These are phyloP conservation scores for Termitomyces sp. DNA, from an alignment of 1,284 basidiomycete genomes.

Conservation along the genomic window DNA sequence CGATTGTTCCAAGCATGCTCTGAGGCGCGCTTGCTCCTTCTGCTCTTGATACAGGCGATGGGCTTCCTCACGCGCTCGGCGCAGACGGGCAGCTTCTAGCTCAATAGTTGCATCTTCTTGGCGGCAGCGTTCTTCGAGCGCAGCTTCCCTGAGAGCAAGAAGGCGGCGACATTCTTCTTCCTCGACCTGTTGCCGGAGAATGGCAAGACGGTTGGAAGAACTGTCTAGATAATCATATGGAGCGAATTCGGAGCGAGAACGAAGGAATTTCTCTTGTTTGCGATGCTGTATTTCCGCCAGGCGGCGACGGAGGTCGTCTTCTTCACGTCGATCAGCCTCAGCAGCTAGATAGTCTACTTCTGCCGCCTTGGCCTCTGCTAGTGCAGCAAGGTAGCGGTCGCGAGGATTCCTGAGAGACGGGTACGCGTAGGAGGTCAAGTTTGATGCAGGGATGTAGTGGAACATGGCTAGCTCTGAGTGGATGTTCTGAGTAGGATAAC, in stretches of 20 bases:
- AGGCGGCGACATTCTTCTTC: constrained; percentile 19
- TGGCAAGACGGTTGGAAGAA: constrained; percentile 7
- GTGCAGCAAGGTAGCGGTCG: constrained; percentile 19
- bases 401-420: constrained; percentile 10
- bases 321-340: constrained; percentile 27
- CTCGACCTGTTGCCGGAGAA: constrained; percentile 19
- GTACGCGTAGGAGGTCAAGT: background rate
- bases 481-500: background rate
- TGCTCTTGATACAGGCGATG: background rate
- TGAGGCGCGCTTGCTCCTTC: background rate
- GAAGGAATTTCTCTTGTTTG: constrained; percentile 13
- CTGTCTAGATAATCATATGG: background rate
- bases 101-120: constrained; percentile 11
- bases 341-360: constrained; percentile 27
- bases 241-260: constrained; percentile 1
- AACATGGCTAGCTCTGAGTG: constrained; percentile 8
- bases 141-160: constrained; percentile 12
- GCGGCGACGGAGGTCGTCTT: constrained; percentile 25
- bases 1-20: background rate
- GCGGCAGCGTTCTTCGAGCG: constrained; percentile 12
- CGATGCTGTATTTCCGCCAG: constrained; percentile 25
- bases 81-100: constrained; percentile 1
- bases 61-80: background rate
- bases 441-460: constrained; percentile 8
- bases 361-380: constrained; percentile 21